These are phyloP conservation scores for Pelargonium fulgidum DNA, from an alignment of 441 rosid genomes.

Conservation along the genomic window DNA sequence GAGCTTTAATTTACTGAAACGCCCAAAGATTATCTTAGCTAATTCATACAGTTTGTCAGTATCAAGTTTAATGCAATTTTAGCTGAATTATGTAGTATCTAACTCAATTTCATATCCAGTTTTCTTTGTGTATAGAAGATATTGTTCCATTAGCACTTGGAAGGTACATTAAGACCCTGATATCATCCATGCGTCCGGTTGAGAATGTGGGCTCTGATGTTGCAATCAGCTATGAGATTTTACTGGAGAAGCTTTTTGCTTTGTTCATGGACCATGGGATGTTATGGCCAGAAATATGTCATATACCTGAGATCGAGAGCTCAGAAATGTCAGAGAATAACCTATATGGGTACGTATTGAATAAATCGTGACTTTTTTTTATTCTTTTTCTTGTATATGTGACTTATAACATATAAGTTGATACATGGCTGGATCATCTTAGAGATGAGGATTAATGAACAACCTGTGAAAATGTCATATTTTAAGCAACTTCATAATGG, in stretches of 20 bases:
- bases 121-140: constrained; percentile 90
- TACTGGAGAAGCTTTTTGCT: constrained; percentile 79
- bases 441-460: background rate
- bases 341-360: constrained; percentile 62
- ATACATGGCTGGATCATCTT: background rate
- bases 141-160: constrained; percentile 86
- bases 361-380: constrained; percentile 3
- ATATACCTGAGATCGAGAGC: constrained; percentile 62
- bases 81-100: constrained; percentile 20
- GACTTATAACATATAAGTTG: background rate
- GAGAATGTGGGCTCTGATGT: constrained; percentile 35
- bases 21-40: background rate
- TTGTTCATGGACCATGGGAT: constrained; percentile 92
- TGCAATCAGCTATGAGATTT: constrained; percentile 43
- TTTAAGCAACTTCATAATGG: background rate
- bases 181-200: constrained; percentile 49
- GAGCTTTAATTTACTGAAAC: background rate
- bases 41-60: background rate
- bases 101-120: constrained; percentile 45
- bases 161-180: constrained; percentile 70
- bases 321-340: constrained; percentile 68
- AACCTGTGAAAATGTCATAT: background rate
- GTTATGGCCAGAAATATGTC: constrained; percentile 84
- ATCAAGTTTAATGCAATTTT: background rate
- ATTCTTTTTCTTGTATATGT: constrained; percentile 1